Base-by-base conservation (phyloP, 2,329 filamentous ascomycete genomes). In the Venturiaceae sp. region DNA sequence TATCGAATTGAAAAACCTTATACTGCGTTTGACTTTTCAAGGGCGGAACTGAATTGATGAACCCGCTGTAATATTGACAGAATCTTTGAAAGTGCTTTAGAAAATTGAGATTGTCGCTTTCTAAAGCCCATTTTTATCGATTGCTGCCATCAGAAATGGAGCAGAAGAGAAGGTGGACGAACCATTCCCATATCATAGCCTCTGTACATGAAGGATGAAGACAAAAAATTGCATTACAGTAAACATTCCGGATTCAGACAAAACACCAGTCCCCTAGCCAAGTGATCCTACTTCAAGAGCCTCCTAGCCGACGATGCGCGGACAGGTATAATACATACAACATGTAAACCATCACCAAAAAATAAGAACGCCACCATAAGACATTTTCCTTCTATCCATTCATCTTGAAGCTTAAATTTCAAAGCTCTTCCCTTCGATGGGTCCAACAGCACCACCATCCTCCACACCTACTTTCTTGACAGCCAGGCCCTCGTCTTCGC, bases 381-480 rank as follows among this genome's bases (percentile, higher is more conserved):
- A n/a, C 44, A 16, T 50, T 30, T 30, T 30, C 44, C 14, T n/a
- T 50, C 44, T 50, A 30, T 47, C n/a, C 44, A 50, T 30, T 16
- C 23, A 30, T 32, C 11, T 26, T n/a, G 23, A 16, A 30, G 9
- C 26, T 44, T 30, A 56, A 19, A 56, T 44, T 19, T 56, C 53
- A 56, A 44, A 56, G 21, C 53, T 56, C 53, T 56, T 56, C 14
- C 53, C 53, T 34, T 56, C 53, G 21, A 56, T 13, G 2, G 55
- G 55, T 28, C n/a, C 23, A 14, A 57, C 41, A 23, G 28, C 55
- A 19, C 57, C 47, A 8, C 57, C 47, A 4, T 61, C 58, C 28
- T 41, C 55, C 1, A 34, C 50, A 21, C 41, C 60, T 2, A 59
- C 60, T 39, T 52, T 54, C 39, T 60, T 60, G 23, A 62, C 60